Evolutionary conservation across 1,284 basidiomycete species (phyloP), one percentile per base, ranked within the genome.

Genomic region (Wallemia hederae): DNA sequence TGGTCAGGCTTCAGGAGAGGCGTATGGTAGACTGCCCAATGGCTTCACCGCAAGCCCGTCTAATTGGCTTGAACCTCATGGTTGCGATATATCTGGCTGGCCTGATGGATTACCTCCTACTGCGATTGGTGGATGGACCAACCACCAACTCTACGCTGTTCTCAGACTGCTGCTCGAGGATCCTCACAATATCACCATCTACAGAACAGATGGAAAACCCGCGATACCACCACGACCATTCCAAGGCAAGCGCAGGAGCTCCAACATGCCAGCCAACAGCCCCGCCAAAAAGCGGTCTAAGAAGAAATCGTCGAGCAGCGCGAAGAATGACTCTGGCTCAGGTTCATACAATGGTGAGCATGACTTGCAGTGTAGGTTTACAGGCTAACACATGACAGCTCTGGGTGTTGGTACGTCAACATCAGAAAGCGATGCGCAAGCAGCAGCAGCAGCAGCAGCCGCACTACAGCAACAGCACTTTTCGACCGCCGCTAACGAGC

Each of bases 61-160:
- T 3, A 49, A 5, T n/a, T 49, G 39, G 39, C 39, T 49, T 17
- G 39, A 49, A n/a, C 39, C 39, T 3, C 39, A 49, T 49, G 39
- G 39, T n/a, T 49, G 39, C 39, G 39, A 49, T 49, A 49, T 49
- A 49, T 49, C 39, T n/a, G 39, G 39, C n/a, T 49, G 39, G 39
- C 39, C 39, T 49, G 39, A 49, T 49, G 39, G 39, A 11, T 49
- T 49, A n/a, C 39, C 39, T 15, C 39, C 39, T 17, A 49, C 39
- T 17, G 39, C 39, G 5, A 49, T 49, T 49, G 39, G 39, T 17
- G 39, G 39, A 5, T 49, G 39, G 39, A 49, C 39, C 3, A 49
- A 49, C 22, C 39, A 49, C 39, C 39, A 49, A 49, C 19, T 49
- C 5, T 49, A 49, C 39, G 39, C 39, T 5, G 39, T 49, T 17